Conservation (phyloP, 2,329 filamentous ascomycete genomes). For the Sarocladium brachiariae region DNA sequence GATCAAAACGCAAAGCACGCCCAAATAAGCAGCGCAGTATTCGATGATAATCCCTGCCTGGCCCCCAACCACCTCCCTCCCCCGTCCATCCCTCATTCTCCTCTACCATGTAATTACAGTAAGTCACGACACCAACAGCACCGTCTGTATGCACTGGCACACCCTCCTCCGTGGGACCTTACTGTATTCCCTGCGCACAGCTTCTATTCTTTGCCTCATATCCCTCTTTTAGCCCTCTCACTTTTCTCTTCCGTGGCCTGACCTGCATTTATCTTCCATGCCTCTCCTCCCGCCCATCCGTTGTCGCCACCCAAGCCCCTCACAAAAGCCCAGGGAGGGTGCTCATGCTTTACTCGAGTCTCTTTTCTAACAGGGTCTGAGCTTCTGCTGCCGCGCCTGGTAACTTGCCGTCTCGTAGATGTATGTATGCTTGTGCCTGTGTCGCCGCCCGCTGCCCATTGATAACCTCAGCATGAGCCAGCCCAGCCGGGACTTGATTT, state of each 20-base stretch:
- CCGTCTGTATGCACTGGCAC: too few relatives aligned
- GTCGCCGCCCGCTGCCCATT: neutral
- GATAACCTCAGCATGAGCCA: constrained; percentile 7
- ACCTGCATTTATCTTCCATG: constrained; percentile 1
- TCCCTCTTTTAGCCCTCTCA: neutral
- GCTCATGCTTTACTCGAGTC: too few relatives aligned
- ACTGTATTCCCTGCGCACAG: neutral
- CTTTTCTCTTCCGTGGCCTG: neutral
- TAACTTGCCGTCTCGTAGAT: neutral
- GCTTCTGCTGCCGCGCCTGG: neutral
- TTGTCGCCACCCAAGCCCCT: constrained; percentile 2
- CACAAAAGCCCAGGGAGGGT: too few relatives aligned
- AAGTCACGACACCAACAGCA: too few relatives aligned
- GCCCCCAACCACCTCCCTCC: neutral
- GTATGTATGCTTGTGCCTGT: neutral
- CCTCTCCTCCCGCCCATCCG: neutral
- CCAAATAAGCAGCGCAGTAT: too few relatives aligned
- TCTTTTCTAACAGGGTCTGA: neutral
- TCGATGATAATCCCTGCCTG: too few relatives aligned
- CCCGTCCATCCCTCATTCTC: neutral
- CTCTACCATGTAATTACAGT: too few relatives aligned
- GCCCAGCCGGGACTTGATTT: neutral
- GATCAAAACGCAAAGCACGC: too few relatives aligned
- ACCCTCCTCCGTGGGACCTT: neutral
- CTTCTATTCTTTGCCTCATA: neutral